Conservation (phyloP, 176 grass and related monocot species). For the Saccharum spontaneum region DNA sequence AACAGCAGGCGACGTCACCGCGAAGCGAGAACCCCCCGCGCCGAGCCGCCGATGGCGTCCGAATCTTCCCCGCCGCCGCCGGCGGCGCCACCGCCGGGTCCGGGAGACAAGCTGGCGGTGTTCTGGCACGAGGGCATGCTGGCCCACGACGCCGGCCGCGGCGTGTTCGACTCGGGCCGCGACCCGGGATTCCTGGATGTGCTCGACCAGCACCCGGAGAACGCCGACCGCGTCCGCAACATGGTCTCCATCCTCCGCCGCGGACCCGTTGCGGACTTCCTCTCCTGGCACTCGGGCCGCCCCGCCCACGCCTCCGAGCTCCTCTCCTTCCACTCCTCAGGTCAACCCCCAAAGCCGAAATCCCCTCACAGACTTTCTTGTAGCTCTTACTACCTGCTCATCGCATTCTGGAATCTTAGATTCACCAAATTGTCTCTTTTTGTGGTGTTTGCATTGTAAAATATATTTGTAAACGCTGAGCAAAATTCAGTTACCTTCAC, state of each 20-base stretch:
- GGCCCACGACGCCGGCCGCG: constrained; percentile 76
- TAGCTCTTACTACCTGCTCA: background rate
- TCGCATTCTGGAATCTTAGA: background rate
- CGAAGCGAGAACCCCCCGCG: background rate
- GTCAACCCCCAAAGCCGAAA: constrained; percentile 32
- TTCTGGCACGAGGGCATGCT: constrained; percentile 97
- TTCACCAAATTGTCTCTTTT: background rate
- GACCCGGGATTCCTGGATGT: constrained; percentile 96
- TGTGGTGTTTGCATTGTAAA: background rate
- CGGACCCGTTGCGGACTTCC: constrained; percentile 63
- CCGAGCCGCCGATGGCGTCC: constrained; percentile 28
- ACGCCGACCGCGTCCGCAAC: constrained; percentile 88
- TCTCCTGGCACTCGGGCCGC: constrained; percentile 73
- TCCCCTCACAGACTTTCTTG: background rate
- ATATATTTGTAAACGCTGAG: background rate
- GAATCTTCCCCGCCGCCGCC: background rate
- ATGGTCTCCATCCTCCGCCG: constrained; percentile 91
- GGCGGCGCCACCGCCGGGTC: background rate
- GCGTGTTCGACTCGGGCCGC: constrained; percentile 78
- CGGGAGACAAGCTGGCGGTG: constrained; percentile 46
- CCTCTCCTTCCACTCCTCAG: constrained; percentile 70
- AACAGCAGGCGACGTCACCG: background rate
- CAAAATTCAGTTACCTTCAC: background rate
- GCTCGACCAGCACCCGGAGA: constrained; percentile 84
- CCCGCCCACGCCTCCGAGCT: constrained; percentile 65